These are phyloP conservation scores for Megacollybia marginata DNA, from an alignment of 768 basidiomycete genomes.

Conservation along the genomic window DNA sequence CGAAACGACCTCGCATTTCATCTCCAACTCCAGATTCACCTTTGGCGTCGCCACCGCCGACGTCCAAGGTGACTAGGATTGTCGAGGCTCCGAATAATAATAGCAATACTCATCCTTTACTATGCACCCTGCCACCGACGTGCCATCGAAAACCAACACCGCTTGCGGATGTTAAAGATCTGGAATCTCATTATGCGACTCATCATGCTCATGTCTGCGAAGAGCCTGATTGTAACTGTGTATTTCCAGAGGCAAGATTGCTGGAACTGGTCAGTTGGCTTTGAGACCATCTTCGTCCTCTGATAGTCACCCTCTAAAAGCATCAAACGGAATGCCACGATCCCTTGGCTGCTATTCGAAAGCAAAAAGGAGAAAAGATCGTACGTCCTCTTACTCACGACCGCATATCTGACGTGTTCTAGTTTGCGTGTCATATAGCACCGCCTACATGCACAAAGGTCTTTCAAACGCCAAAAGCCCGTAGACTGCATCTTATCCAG, in stretches of 20 bases:
- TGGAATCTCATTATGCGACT: slow-evolving; percentile 77
- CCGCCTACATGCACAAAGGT: slow-evolving; percentile 41
- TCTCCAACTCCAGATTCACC: slow-evolving; percentile 27
- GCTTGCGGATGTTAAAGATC: slow-evolving; percentile 58
- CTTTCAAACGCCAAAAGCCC: slow-evolving; percentile 67
- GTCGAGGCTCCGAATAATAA: slow-evolving; percentile 2
- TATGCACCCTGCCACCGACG: slow-evolving; percentile 79
- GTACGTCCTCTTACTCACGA: slow-evolving; percentile 33
- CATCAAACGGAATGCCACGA: slow-evolving; percentile 88
- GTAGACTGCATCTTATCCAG: slow-evolving; percentile 76
- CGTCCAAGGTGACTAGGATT: slow-evolving; percentile 18
- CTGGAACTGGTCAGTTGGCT: slow-evolving; percentile 64
- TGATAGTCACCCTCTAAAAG: slow-evolving; percentile 23
- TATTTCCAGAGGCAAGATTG: slow-evolving; percentile 79
- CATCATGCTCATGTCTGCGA: slow-evolving; percentile 84
- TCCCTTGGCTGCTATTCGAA: slow-evolving; percentile 68
- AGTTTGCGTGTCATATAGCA: slow-evolving; percentile 76
- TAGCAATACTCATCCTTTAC: slow-evolving; percentile 28
- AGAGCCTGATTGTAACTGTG: slow-evolving; percentile 58
- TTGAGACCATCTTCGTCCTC: background rate
- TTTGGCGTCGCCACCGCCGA: slow-evolving; percentile 25
- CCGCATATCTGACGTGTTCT: background rate
- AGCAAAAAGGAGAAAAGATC: slow-evolving; percentile 80
- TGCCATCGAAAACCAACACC: slow-evolving; percentile 62
- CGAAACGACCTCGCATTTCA: slow-evolving; percentile 29